Evolutionary conservation across 2,329 filamentous ascomycete species (phyloP).

Genomic region (Ceratocystis ficicola): DNA sequence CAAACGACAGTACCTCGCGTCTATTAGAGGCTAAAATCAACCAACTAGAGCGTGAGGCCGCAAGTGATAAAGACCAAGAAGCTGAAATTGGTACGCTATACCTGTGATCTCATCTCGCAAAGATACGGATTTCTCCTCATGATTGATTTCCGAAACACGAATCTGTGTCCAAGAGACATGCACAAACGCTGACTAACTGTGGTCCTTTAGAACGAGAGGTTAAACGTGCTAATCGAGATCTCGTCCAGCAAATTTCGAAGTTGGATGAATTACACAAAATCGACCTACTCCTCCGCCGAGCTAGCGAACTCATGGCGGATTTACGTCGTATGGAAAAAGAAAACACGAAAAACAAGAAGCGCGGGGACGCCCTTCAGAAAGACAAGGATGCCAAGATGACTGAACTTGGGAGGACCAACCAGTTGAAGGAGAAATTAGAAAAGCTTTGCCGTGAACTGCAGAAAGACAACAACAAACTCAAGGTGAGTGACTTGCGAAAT

Average conservation of each 20-base stretch:
- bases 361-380: constrained; percentile 86
- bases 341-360: constrained; percentile 90
- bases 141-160: background rate
- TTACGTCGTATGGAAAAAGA: constrained; percentile 95
- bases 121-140: background rate
- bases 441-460: constrained; percentile 91
- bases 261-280: constrained; percentile 88
- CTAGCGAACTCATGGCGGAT: constrained; percentile 78
- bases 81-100: constrained; percentile 69
- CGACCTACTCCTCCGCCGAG: constrained; percentile 79
- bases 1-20: constrained; percentile 74
- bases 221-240: constrained; percentile 82
- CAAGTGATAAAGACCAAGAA: constrained; percentile 89
- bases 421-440: constrained; percentile 90
- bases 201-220: constrained; percentile 65
- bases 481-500: constrained; percentile 43
- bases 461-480: constrained; percentile 95
- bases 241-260: constrained; percentile 77
- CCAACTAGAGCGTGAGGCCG: constrained; percentile 85
- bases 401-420: constrained; percentile 80
- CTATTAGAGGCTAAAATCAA: constrained; percentile 87
- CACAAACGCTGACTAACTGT: constrained; percentile 14
- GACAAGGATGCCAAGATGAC: constrained; percentile 84
- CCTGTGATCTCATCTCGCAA: background rate
- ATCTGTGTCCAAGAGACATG: background rate